A percentile compares a stretch with the other conserved stretches of the same genome.
Evolutionary conservation across 257 asterid genomes (phyloP).

Genomic region (Penstemon newberryi): DNA sequence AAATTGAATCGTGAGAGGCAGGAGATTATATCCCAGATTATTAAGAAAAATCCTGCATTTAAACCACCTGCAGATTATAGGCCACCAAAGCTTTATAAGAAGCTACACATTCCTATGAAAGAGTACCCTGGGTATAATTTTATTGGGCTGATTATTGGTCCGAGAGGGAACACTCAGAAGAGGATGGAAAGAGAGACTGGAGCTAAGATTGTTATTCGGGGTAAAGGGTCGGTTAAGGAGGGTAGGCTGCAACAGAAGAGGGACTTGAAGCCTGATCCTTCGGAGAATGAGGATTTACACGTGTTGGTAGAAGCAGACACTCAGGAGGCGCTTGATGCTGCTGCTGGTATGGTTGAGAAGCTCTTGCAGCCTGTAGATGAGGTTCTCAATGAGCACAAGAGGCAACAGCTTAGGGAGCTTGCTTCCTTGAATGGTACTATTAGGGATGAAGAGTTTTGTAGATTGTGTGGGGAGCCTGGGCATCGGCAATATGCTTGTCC

Average conservation of each 20-base stretch:
- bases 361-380: conserved; percentile 97
- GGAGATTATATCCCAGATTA: conserved; percentile 80
- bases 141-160: conserved; percentile 85
- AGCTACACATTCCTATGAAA: conserved; percentile 85
- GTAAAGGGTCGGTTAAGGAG: conserved; percentile 92
- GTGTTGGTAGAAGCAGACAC: conserved; percentile 95
- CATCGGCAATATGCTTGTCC: conserved; percentile 94
- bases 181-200: conserved; percentile 94
- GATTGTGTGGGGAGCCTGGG: conserved; percentile 95
- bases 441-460: conserved; percentile 90
- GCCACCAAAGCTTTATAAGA: conserved; percentile 92
- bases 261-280: conserved; percentile 75
- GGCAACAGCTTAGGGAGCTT: conserved; percentile 96
- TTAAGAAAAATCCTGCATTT: conserved; percentile 88
- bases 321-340: conserved; percentile 87
- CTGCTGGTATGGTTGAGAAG: conserved; percentile 97
- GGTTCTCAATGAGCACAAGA: conserved; percentile 92
- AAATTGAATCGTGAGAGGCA: conserved; percentile 84
- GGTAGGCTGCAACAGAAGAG: conserved; percentile 89
- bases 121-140: conserved; percentile 93
- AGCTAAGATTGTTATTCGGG: conserved; percentile 86
- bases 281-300: conserved; percentile 93
- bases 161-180: conserved; percentile 92
- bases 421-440: conserved; percentile 97
- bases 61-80: conserved; percentile 98